A percentile compares a stretch with the other conserved stretches of the same genome.
Evolutionary conservation across 169 alveolate genomes (phyloP).

Genomic region (Perkinsus chesapeaki): DNA sequence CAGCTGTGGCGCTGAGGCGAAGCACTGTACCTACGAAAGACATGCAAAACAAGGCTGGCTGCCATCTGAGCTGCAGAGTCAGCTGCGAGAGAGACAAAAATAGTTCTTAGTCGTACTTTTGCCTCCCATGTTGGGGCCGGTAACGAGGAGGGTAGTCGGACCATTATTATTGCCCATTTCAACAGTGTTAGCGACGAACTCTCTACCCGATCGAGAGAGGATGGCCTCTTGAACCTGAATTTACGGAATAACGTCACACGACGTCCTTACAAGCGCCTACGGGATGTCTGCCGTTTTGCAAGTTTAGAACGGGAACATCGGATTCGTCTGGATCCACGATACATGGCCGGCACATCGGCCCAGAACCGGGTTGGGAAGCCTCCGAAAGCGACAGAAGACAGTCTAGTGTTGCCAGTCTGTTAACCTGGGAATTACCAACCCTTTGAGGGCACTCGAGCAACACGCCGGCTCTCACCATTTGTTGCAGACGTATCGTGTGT

Average conservation of each 20-base stretch:
- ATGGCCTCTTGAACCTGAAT: neutral
- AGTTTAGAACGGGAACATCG: constrained; percentile 1
- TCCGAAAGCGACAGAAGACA: neutral
- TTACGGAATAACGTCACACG: constrained; percentile 6
- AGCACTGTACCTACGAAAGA: constrained; percentile 83
- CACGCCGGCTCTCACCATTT: neutral
- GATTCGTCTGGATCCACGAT: constrained; percentile 11
- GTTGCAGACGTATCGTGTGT: constrained; percentile 2
- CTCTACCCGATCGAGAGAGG: neutral
- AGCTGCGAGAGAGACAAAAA: neutral
- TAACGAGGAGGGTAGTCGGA: constrained; percentile 64
- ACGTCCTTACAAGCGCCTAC: neutral
- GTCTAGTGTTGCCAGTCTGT: neutral
- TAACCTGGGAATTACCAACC: neutral
- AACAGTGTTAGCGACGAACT: neutral
- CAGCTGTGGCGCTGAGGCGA: constrained; percentile 89
- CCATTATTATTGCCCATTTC: constrained; percentile 10
- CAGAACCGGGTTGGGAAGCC: neutral
- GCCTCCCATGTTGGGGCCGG: constrained; percentile 99
- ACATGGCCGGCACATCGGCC: constrained; percentile 15
- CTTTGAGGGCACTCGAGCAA: neutral
- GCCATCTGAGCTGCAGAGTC: no score
- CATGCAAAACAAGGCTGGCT: no score
- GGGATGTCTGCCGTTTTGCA: constrained; percentile 1
- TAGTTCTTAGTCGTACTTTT: constrained; percentile 60